Conservation (phyloP, 225 moss, liverwort and hornwort genomes). For the Takakia lepidozioides region DNA sequence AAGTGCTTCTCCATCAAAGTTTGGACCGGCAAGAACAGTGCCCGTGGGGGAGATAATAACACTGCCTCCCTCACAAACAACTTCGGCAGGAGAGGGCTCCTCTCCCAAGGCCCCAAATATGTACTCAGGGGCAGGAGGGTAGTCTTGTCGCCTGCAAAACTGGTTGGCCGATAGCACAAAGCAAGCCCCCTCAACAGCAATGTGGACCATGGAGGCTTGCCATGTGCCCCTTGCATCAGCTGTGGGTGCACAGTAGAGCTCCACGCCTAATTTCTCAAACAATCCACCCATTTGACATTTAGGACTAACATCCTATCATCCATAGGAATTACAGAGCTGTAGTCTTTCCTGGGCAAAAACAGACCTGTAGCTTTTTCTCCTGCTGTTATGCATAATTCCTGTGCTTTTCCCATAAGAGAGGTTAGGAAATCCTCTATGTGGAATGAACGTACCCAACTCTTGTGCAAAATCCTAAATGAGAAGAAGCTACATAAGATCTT, state of each 20-base stretch:
- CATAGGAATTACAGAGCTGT: too few species aligned
- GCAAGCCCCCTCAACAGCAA: slow-evolving; percentile 70
- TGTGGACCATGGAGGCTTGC: slow-evolving; percentile 75
- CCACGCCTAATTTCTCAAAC: slow-evolving; percentile 37
- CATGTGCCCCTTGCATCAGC: slow-evolving; percentile 49
- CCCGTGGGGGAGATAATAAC: slow-evolving; percentile 65
- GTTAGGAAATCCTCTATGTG: too few species aligned
- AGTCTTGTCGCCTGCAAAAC: slow-evolving; percentile 62
- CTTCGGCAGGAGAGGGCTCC: slow-evolving; percentile 27
- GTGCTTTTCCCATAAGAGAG: too few species aligned
- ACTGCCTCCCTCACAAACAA: slow-evolving; percentile 57
- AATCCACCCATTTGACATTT: not conserved
- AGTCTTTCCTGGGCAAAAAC: too few species aligned
- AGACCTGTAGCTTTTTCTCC: too few species aligned
- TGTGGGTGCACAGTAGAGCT: slow-evolving; percentile 67
- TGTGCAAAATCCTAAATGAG: too few species aligned
- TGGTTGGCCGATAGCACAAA: slow-evolving; percentile 76
- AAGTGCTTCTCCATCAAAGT: slow-evolving; percentile 56
- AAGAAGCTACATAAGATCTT: too few species aligned
- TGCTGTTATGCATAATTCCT: too few species aligned
- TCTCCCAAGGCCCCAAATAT: slow-evolving; percentile 31
- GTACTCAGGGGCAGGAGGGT: slow-evolving; percentile 57
- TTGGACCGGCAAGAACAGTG: slow-evolving; percentile 51
- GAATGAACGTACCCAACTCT: too few species aligned
- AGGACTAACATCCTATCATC: too few species aligned